Conservation (phyloP, 106 monocot species). For the Platanthera guangdongensis region DNA sequence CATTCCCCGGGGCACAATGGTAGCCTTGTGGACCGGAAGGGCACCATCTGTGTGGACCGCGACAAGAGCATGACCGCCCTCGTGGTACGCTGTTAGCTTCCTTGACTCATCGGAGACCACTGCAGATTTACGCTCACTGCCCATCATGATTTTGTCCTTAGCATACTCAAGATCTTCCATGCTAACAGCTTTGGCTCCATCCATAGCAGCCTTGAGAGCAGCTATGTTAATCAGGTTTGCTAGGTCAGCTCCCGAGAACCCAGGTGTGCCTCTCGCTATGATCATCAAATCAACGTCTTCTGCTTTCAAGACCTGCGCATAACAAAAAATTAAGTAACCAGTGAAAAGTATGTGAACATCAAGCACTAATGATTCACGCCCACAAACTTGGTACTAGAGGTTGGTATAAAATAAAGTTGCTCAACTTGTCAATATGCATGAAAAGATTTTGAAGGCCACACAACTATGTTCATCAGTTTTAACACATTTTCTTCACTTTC, state of each 20-base stretch:
- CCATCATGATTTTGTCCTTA: slow-evolving; percentile 99
- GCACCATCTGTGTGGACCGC: slow-evolving; percentile 92
- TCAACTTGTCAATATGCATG: no score
- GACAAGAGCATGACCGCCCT: slow-evolving; percentile 98
- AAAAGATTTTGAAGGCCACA: no score
- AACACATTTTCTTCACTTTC: no score
- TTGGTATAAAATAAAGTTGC: neutral
- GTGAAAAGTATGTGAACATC: no score
- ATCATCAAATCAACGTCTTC: slow-evolving; percentile 91
- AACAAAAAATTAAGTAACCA: neutral
- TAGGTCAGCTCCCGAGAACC: slow-evolving; percentile 96
- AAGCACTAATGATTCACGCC: no score
- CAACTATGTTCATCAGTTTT: no score
- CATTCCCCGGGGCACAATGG: slow-evolving; percentile 92
- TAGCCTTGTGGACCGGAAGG: slow-evolving; percentile 82
- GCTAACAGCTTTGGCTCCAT: slow-evolving; percentile 86
- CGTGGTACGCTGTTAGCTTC: slow-evolving; percentile 85
- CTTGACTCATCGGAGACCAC: slow-evolving; percentile 84
- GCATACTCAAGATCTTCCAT: slow-evolving; percentile 93
- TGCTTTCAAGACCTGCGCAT: slow-evolving; percentile 59
- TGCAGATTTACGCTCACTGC: slow-evolving; percentile 93
- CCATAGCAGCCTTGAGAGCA: slow-evolving; percentile 97
- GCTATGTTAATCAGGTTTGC: slow-evolving; percentile 93
- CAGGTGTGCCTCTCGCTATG: slow-evolving; percentile 91
- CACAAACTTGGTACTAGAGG: no score